These are phyloP conservation scores for Aphanocladium album DNA, from an alignment of 2,329 filamentous ascomycete genomes.

Conservation along the genomic window DNA sequence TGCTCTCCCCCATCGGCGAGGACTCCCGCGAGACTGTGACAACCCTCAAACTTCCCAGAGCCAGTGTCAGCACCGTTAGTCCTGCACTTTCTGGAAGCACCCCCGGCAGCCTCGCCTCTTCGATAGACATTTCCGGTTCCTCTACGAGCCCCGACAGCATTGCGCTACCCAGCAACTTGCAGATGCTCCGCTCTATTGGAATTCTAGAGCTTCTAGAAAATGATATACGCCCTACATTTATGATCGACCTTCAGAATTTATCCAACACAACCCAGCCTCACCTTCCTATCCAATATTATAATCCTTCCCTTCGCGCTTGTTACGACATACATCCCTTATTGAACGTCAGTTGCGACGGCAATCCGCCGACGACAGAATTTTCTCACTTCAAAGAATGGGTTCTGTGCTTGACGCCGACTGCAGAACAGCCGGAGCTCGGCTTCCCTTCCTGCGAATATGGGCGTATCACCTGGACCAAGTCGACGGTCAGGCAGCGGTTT, in stretches of 20 bases:
- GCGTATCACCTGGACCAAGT: slow-evolving; percentile 64
- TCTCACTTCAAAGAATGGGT: slow-evolving; percentile 66
- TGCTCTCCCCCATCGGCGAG: slow-evolving; percentile 43
- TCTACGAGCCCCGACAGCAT: slow-evolving; percentile 48
- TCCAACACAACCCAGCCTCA: slow-evolving; percentile 48
- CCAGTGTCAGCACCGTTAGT: slow-evolving; percentile 44
- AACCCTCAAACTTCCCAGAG: slow-evolving; percentile 51
- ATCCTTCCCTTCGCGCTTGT: slow-evolving; percentile 58
- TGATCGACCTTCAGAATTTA: slow-evolving; percentile 61
- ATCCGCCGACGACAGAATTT: slow-evolving; percentile 44
- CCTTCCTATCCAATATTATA: slow-evolving; percentile 62
- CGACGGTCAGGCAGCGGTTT: slow-evolving; percentile 62
- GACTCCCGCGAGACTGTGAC: slow-evolving; percentile 41
- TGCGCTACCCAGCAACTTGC: slow-evolving; percentile 42
- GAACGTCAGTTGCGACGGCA: slow-evolving; percentile 41
- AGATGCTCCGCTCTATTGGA: slow-evolving; percentile 59
- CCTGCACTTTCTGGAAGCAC: slow-evolving; percentile 46
- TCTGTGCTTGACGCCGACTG: slow-evolving; percentile 48
- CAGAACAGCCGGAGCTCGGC: slow-evolving; percentile 47
- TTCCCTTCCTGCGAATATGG: slow-evolving; percentile 56
- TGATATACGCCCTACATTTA: slow-evolving; percentile 70
- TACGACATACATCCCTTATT: slow-evolving; percentile 53
- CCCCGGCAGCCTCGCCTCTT: slow-evolving; percentile 48
- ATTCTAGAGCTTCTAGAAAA: slow-evolving; percentile 70
- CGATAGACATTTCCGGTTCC: slow-evolving; percentile 47